Conservation (phyloP, 306 rosid species). For the Clitoria ternatea region DNA sequence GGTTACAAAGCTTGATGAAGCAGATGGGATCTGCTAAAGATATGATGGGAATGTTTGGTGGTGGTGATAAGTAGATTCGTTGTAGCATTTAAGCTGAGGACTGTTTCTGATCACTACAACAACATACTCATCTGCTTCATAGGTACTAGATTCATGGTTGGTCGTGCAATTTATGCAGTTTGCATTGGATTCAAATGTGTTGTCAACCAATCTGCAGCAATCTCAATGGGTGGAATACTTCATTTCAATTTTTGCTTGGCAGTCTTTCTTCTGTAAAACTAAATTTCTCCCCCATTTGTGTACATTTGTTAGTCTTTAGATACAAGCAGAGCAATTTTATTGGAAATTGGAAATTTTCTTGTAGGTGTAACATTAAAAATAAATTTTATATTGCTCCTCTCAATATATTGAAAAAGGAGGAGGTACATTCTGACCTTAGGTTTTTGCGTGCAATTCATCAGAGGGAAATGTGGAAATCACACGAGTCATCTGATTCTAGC, state of each 20-base stretch:
- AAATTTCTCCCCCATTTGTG: not conserved
- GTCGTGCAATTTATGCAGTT: slow-evolving; percentile 15
- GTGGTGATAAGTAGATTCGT: slow-evolving; percentile 44
- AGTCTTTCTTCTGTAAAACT: slow-evolving; percentile 15
- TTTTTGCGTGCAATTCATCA: not conserved
- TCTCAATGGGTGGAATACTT: slow-evolving; percentile 13
- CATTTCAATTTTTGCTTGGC: not conserved
- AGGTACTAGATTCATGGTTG: not conserved
- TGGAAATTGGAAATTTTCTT: slow-evolving; percentile 21
- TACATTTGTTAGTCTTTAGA: slow-evolving; percentile 29
- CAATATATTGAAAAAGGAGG: not conserved
- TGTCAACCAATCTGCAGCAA: slow-evolving; percentile 4
- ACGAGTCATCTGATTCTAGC: too few relatives aligned
- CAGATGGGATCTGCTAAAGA: slow-evolving; percentile 75
- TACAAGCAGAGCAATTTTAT: not conserved
- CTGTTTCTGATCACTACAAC: slow-evolving; percentile 11
- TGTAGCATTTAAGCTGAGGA: not conserved
- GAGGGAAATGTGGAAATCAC: not conserved
- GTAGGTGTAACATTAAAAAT: not conserved
- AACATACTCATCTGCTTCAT: not conserved
- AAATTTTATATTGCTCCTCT: not conserved
- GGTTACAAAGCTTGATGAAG: slow-evolving; percentile 85
- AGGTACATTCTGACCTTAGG: not conserved
- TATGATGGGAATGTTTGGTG: slow-evolving; percentile 92
- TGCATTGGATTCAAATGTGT: not conserved